Evolutionary conservation across 495 filamentous ascomycete genomes (phyloP), one percentile per base, ranked within the genome.

Genomic region (Hypoxylon subgilvum): DNA sequence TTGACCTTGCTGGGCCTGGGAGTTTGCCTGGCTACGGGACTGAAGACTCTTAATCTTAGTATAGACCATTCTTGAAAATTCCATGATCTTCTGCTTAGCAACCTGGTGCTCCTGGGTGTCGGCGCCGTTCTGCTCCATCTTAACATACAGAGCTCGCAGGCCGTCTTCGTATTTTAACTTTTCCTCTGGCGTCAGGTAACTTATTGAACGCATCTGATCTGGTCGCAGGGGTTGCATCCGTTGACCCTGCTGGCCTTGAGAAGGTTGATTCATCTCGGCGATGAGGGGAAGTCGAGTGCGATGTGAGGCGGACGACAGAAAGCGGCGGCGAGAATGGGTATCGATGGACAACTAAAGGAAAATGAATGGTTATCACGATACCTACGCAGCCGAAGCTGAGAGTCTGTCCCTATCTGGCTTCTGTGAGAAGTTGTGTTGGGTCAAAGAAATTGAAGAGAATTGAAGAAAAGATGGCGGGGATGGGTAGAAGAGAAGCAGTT

Each of bases 151-250:
- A 10, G 61, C 68, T 13, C 79, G 78, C 9, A 93, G 78, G 2
- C 88, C 79, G 38, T 78, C 70, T 44, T 88, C 80, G 53, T 91
- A 90, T 65, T 88, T 86, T 6, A 63, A 50, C 61, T 86, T 89
- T 46, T 88, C 85, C 9, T 86, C 79, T 3, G 85, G 79, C 9
- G 57, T 72, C 1, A 84, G 74, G 16, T 72, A 69, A 0, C 44
- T 53, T 2, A 84, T 71, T 3, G 41, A 56, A 8, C 75, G 75
- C 69, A 84, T 82, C 35, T 74, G 68, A 49, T 82, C 77, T 0
- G 80, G 77, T 22, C 72, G 71, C 22, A 69, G 61, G 13, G 65
- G 57, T 19, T 52, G 57, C 1, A 54, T 35, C 32, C 38, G 41
- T 42, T 65, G 66, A 30, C 40, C 57, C 43, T 68, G 61, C 51